phyloP scores from a whole-genome alignment of 306 rosid genomes.

The Citrullus mucosospermus region DNA sequence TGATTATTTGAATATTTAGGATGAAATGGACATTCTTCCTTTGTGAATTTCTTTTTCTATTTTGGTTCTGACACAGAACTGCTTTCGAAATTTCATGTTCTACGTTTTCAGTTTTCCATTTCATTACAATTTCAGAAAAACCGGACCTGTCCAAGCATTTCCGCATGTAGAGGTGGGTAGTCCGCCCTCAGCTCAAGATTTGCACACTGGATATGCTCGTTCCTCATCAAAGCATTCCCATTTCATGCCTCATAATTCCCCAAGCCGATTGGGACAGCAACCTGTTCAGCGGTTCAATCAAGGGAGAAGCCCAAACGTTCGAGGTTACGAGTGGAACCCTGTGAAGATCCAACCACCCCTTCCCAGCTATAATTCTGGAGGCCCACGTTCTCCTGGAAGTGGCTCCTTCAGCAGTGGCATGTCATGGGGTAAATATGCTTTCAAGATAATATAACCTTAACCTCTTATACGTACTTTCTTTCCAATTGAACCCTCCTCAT shows the following conservation, averaged over 20 bases:
- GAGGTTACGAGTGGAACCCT: constrained; percentile 65
- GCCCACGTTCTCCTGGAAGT: constrained; percentile 70
- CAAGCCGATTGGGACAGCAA: constrained; percentile 89
- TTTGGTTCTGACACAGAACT: not conserved
- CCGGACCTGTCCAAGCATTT: constrained; percentile 54
- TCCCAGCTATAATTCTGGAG: constrained; percentile 49
- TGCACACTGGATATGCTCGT: constrained; percentile 36
- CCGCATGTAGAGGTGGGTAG: constrained; percentile 59
- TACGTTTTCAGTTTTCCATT: not conserved
- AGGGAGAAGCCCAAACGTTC: constrained; percentile 40
- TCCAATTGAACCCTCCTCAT: not conserved
- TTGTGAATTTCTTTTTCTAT: not conserved
- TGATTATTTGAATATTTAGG: not conserved
- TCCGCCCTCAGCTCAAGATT: constrained; percentile 52
- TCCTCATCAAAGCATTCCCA: constrained; percentile 60
- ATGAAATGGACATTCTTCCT: not conserved
- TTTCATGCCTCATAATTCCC: constrained; percentile 64
- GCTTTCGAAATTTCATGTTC: not conserved
- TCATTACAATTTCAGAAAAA: constrained; percentile 32
- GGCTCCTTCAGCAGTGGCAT: constrained; percentile 45
- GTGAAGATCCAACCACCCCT: constrained; percentile 60
- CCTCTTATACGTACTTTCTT: not conserved
- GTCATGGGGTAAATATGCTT: constrained; percentile 66
- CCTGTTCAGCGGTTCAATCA: constrained; percentile 53
- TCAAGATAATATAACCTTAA: not conserved